A percentile compares a stretch with the other conserved stretches of the same genome.
Conservation (phyloP, 2,329 filamentous ascomycete species). For the Diaporthe sp. region DNA sequence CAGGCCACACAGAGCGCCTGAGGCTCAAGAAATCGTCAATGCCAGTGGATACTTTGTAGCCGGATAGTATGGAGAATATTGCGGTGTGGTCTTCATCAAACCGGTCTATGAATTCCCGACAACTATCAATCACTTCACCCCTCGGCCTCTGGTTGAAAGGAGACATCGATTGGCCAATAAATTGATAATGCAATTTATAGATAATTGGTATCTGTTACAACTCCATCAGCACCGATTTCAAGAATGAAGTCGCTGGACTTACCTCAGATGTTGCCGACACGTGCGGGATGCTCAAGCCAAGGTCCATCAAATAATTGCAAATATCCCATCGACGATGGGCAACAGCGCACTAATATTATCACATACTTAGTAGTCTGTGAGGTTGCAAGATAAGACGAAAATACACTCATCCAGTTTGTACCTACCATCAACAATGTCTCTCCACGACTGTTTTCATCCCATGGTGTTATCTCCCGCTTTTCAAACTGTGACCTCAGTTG, state of each 20-base stretch:
- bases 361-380: not conserved
- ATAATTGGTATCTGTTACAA: not conserved
- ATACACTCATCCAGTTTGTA: not conserved
- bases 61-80: not conserved
- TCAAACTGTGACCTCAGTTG: not conserved
- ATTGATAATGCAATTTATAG: not conserved
- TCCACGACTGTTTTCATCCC: not conserved
- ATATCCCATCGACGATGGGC: not conserved
- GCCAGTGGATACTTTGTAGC: too few species aligned
- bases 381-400: not conserved
- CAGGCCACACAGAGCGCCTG: not conserved
- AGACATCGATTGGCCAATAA: rapidly evolving
- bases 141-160: too few species aligned
- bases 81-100: not conserved
- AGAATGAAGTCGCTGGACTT: not conserved
- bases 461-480: not conserved
- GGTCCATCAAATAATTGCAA: not conserved
- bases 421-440: not conserved
- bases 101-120: not conserved
- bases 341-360: not conserved
- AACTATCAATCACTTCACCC: not conserved
- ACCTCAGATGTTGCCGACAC: not conserved
- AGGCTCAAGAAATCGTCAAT: not conserved
- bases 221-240: not conserved
- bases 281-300: not conserved